Evolutionary conservation across 2,329 filamentous ascomycete genomes (phyloP), one percentile per base, ranked within the genome.

Genomic region (Sclerotinia minor): DNA sequence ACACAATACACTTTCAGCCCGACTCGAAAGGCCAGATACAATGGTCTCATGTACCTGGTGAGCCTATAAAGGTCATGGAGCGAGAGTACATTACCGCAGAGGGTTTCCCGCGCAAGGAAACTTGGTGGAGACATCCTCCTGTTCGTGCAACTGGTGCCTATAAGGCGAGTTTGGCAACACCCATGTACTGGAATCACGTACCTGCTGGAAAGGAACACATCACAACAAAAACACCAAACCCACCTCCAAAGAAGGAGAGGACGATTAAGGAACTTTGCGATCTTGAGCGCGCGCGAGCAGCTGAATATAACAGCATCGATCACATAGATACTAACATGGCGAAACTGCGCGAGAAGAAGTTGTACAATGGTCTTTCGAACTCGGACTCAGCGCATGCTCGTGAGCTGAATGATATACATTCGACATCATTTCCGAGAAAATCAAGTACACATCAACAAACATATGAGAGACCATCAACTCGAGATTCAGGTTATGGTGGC

Each of bases 121-220:
- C 72, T 35, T 69, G 74, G 24, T 76, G 75, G 75, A 68, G 69
- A n/a, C 73, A 76, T 63, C 71, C 73, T 21, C 73, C 75, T 3
- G 68, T 70, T 5, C 70, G 74, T 17, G 71, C 74, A 32, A 72
- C 70, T 29, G 67, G 58, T 1, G 66, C 66, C 60, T 32, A 32
- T 8, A 26, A 69, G 7, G 66, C 68, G 1, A 68, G 69, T 2
- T 65, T 68, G 9, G 69, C 70, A 15, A 67, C 69, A 5, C 72
- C 74, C 24, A 68, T 73, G 19, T 61, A 68, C 32, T 67, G 65
- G 65, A 50, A 53, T 35, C 49, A 61, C 21, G 58, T 63, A 50
- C 29, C 47, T 19, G 54, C 32, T 50, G 54, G 55, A 21, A 41
- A 53, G 21, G 55, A 63, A 53, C 45, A 61, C 2, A 24, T 38